These are phyloP conservation scores for Lobosporangium transversale DNA, from an alignment of 192 early-diverging fungal genomes.

Conservation along the genomic window DNA sequence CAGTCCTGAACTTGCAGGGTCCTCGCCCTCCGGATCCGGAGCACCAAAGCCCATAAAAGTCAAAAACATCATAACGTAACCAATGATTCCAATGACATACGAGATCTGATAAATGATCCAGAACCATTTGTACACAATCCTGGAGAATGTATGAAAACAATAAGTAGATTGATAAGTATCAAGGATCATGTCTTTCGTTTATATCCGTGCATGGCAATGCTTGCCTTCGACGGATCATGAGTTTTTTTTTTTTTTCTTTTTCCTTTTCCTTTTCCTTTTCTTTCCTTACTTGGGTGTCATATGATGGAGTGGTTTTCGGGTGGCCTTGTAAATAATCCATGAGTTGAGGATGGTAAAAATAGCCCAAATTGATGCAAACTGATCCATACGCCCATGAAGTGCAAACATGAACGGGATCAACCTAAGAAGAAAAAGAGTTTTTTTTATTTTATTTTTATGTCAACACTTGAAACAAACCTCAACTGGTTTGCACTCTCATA, in stretches of 20 bases:
- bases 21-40: constrained; percentile 26
- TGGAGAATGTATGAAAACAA: constrained; percentile 11
- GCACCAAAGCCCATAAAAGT: constrained; percentile 64
- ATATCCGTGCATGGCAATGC: too few relatives aligned
- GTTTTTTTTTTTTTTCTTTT: not conserved
- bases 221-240: not conserved
- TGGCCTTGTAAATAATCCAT: constrained; percentile 62
- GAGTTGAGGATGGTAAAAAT: constrained; percentile 53
- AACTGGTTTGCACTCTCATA: not conserved
- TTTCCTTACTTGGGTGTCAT: constrained; percentile 60
- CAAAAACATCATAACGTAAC: constrained; percentile 63
- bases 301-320: constrained; percentile 67
- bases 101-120: constrained; percentile 67
- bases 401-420: constrained; percentile 26
- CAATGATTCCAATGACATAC: constrained; percentile 63
- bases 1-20: constrained; percentile 34
- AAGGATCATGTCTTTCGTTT: too few relatives aligned
- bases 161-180: too few relatives aligned
- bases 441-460: not conserved
- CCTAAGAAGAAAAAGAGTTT: constrained; percentile 21
- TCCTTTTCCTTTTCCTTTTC: not conserved
- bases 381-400: constrained; percentile 13
- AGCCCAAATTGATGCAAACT: constrained; percentile 25
- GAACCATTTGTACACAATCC: constrained; percentile 71
- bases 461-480: too few relatives aligned